Evolutionary conservation across 148 eudicot species (phyloP).

Genomic region (Camellia sinensis): DNA sequence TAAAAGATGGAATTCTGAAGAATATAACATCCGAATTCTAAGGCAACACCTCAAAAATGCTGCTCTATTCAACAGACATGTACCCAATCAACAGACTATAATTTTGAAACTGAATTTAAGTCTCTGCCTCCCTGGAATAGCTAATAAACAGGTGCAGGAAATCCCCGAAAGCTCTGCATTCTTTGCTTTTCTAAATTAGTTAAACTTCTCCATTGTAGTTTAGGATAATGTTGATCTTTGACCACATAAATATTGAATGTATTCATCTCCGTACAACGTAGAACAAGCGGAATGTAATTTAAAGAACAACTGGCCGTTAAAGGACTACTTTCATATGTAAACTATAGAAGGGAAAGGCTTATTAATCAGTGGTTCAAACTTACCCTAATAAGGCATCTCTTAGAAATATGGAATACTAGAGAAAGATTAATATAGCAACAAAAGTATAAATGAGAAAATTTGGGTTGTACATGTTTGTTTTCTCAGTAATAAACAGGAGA

Average conservation of each 20-base stretch:
- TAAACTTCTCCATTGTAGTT: neutral
- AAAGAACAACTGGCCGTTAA: neutral
- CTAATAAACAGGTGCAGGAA: neutral
- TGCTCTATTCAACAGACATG: too few species aligned
- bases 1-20: neutral
- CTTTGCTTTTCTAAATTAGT: neutral
- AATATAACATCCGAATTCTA: neutral
- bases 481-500: neutral
- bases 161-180: neutral
- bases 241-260: neutral
- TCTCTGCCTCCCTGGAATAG: neutral
- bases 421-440: neutral
- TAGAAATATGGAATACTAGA: neutral
- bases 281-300: neutral
- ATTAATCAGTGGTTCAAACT: neutral
- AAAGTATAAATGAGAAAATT: conserved; percentile 6
- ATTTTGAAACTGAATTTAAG: neutral
- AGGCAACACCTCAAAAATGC: neutral
- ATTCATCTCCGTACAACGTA: neutral
- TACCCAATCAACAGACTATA: too few species aligned
- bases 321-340: neutral
- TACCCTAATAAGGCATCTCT: too few species aligned
- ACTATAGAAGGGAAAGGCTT: neutral
- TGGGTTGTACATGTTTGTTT: neutral
- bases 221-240: neutral